These are phyloP conservation scores for Hypoxylon sp. DNA, from an alignment of 2,329 filamentous ascomycete species.

Conservation along the genomic window DNA sequence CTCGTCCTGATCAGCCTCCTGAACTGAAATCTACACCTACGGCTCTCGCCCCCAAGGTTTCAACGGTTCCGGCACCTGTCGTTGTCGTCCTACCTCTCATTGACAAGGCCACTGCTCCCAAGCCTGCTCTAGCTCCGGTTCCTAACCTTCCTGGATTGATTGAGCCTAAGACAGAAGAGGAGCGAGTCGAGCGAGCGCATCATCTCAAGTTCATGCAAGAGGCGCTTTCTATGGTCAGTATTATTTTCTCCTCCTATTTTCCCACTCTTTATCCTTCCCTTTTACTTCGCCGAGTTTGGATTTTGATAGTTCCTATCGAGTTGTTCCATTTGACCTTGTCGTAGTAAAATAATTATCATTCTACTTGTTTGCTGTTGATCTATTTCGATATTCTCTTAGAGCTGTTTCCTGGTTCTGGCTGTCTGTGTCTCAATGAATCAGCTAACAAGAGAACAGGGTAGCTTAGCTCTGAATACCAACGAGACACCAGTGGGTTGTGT, in stretches of 20 bases:
- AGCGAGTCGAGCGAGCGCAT: conserved; percentile 59
- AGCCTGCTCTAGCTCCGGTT: conserved; percentile 40
- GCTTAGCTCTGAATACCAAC: conserved; percentile 85
- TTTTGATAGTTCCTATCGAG: not conserved
- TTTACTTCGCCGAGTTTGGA: not conserved
- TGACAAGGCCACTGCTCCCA: conserved; percentile 10
- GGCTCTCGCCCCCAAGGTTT: conserved; percentile 44
- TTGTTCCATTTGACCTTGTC: not conserved
- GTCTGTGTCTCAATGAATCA: conserved; percentile 3
- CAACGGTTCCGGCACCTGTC: conserved; percentile 48
- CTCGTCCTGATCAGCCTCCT: conserved; percentile 21
- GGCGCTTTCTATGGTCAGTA: conserved; percentile 84
- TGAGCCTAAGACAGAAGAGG: conserved; percentile 55
- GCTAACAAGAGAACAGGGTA: conserved; percentile 71
- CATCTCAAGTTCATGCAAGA: conserved; percentile 82
- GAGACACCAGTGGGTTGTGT: conserved; percentile 98
- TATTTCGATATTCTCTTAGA: not conserved
- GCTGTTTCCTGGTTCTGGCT: not conserved
- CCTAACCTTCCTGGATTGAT: conserved; percentile 52
- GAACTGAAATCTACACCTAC: conserved; percentile 41
- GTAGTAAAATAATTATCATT: not conserved
- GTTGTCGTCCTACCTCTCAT: conserved; percentile 48
- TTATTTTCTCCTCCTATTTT: conserved; percentile 5
- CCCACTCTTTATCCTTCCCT: not conserved
- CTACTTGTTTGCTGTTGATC: not conserved